These are phyloP conservation scores for Trypanosoma congolense DNA, from an alignment of 208 protist species.

Conservation along the genomic window DNA sequence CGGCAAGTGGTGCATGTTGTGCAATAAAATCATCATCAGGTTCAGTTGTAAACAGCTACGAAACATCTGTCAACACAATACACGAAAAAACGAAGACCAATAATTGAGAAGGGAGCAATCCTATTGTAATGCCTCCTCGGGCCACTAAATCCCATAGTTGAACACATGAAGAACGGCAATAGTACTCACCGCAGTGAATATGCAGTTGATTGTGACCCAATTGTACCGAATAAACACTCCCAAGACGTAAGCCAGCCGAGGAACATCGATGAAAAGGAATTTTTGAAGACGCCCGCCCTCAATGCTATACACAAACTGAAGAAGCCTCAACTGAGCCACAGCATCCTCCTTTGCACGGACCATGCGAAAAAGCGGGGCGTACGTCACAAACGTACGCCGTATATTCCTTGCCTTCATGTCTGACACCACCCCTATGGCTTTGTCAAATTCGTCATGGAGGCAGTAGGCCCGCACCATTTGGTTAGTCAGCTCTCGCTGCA, in stretches of 20 bases:
- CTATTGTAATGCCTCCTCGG: not conserved
- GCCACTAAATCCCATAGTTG: conserved; percentile 23
- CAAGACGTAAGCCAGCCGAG: conserved; percentile 81
- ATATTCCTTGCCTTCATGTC: conserved; percentile 77
- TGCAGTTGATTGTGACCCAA: conserved; percentile 72
- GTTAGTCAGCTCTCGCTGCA: conserved; percentile 85
- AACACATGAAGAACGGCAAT: conserved; percentile 15
- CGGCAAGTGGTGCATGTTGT: no score
- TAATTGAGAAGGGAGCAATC: not conserved
- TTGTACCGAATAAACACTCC: conserved; percentile 86
- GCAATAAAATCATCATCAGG: no score
- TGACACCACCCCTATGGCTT: conserved; percentile 64
- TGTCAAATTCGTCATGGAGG: conserved; percentile 67
- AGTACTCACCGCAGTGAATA: conserved; percentile 47
- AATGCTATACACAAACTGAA: conserved; percentile 67
- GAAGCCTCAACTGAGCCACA: conserved; percentile 56
- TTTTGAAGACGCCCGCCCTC: conserved; percentile 76
- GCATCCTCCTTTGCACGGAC: conserved; percentile 60
- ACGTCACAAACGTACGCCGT: conserved; percentile 86
- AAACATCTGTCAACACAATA: no score
- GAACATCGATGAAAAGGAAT: conserved; percentile 84
- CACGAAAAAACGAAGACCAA: no score
- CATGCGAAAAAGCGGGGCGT: conserved; percentile 85
- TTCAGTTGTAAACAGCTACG: no score
- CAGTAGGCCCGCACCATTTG: conserved; percentile 87